Evolutionary conservation across 495 filamentous ascomycete genomes (phyloP).

Genomic region (Xylaria bambusicola): DNA sequence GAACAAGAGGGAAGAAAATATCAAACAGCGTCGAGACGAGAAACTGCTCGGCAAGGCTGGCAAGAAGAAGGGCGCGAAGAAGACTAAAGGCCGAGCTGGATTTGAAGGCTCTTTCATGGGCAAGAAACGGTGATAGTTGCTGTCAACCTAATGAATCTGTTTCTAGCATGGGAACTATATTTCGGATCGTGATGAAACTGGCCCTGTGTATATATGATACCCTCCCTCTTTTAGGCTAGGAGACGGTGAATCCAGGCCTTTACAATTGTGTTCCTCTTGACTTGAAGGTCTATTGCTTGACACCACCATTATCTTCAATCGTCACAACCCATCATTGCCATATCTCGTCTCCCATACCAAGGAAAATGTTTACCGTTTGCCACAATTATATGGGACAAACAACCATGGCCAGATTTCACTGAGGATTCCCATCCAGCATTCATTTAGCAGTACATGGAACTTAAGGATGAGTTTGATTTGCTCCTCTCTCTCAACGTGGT

Average conservation of each 20-base stretch:
- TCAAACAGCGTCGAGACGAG: constrained; percentile 79
- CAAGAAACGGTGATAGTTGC: constrained; percentile 36
- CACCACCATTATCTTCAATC: too few species aligned
- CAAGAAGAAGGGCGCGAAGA: constrained; percentile 58
- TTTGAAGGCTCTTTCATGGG: constrained; percentile 91
- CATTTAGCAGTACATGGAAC: too few species aligned
- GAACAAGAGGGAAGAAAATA: constrained; percentile 85
- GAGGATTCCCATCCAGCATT: too few species aligned
- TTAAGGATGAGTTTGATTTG: too few species aligned
- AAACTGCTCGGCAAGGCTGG: constrained; percentile 63
- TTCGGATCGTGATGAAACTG: not conserved
- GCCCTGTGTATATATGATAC: constrained; percentile 9
- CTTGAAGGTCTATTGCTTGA: too few species aligned
- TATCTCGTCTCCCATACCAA: too few species aligned
- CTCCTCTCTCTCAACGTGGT: too few species aligned
- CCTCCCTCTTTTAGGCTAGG: not conserved
- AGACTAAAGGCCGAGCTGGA: constrained; percentile 68
- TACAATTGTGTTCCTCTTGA: not conserved
- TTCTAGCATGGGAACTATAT: constrained; percentile 1
- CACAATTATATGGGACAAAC: too few species aligned
- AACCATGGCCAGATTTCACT: too few species aligned
- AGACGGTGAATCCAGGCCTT: not conserved
- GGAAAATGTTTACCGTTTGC: too few species aligned
- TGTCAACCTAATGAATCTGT: constrained; percentile 2
- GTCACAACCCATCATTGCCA: too few species aligned